A percentile compares a stretch with the other conserved stretches of the same genome.
These are phyloP conservation scores for Orbilia ellipsospora DNA, from an alignment of 2,329 filamentous ascomycete species.

Conservation along the genomic window DNA sequence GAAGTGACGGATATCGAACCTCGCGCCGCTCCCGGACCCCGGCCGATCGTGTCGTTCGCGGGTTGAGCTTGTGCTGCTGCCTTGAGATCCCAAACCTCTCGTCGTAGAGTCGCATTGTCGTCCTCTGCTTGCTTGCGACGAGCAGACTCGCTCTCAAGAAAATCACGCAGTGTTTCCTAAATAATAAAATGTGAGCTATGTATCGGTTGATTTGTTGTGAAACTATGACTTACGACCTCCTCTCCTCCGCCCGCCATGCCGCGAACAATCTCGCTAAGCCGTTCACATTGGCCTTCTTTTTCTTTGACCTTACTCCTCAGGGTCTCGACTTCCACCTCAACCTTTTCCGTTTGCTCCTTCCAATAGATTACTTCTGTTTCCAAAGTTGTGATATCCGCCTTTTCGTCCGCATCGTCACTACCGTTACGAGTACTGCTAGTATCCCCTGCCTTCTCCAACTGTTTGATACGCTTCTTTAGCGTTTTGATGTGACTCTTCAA, in stretches of 20 bases:
- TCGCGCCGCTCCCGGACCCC: constrained; percentile 39
- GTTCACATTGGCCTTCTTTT: constrained; percentile 65
- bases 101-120: constrained; percentile 82
- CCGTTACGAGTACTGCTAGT: constrained; percentile 68
- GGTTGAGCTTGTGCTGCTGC: constrained; percentile 60
- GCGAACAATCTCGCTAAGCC: constrained; percentile 60
- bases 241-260: constrained; percentile 66
- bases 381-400: constrained; percentile 67
- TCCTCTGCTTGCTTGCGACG: constrained; percentile 90
- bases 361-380: constrained; percentile 89
- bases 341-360: constrained; percentile 85
- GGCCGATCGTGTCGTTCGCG: constrained; percentile 28
- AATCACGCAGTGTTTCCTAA: constrained; percentile 88
- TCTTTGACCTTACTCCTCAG: constrained; percentile 76
- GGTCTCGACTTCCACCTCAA: constrained; percentile 83
- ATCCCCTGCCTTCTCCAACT: constrained; percentile 82
- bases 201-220: constrained; percentile 10
- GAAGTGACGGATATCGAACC: constrained; percentile 28
- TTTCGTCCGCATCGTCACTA: constrained; percentile 69
- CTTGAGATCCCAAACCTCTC: constrained; percentile 80
- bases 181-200: constrained; percentile 56
- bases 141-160: constrained; percentile 89
- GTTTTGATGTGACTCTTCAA: constrained; percentile 90
- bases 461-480: constrained; percentile 81
- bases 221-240: constrained; percentile 60